These are phyloP conservation scores for Pichia sp. DNA, from an alignment of 1,139 yeast species.

Conservation along the genomic window DNA sequence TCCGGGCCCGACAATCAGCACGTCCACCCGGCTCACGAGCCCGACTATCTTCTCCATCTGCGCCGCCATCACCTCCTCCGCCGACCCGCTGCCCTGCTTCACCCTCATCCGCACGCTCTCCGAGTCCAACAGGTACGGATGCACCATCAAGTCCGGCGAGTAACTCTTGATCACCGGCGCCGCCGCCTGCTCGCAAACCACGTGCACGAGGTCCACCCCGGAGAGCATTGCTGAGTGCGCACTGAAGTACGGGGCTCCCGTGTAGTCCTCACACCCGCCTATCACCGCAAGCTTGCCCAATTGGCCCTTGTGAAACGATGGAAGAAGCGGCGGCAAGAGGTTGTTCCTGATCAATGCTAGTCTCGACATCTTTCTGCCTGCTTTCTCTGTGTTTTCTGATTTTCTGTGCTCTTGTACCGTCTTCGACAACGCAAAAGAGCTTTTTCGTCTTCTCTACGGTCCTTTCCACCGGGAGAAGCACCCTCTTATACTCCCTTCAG, in stretches of 20 bases:
- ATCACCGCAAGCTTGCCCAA: slow-evolving; percentile 78
- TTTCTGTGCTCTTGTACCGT: slow-evolving; percentile 28
- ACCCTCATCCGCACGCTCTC: background rate
- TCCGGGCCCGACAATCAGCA: slow-evolving; percentile 90
- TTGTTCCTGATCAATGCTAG: slow-evolving; percentile 13
- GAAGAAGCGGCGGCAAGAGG: slow-evolving; percentile 74
- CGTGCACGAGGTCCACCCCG: slow-evolving; percentile 88
- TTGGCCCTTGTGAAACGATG: slow-evolving; percentile 84
- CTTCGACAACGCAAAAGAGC: no score
- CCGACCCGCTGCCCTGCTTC: no score
- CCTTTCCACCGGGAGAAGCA: no score
- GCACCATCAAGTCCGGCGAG: slow-evolving; percentile 94
- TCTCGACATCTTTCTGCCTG: background rate
- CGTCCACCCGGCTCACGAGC: slow-evolving; percentile 66
- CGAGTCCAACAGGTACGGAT: slow-evolving; percentile 63
- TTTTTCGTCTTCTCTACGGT: background rate
- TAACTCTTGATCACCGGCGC: slow-evolving; percentile 79
- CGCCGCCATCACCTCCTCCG: slow-evolving; percentile 22
- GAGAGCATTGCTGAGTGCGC: slow-evolving; percentile 78
- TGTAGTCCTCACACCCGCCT: slow-evolving; percentile 93
- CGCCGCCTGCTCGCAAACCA: slow-evolving; percentile 76
- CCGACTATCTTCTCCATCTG: slow-evolving; percentile 53
- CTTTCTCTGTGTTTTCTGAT: no score
- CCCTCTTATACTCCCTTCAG: no score
- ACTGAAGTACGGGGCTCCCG: slow-evolving; percentile 94